A percentile compares a stretch with the other conserved stretches of the same genome.
phyloP scores from a whole-genome alignment of 768 basidiomycete species.

The Tephrocybe sp. region DNA sequence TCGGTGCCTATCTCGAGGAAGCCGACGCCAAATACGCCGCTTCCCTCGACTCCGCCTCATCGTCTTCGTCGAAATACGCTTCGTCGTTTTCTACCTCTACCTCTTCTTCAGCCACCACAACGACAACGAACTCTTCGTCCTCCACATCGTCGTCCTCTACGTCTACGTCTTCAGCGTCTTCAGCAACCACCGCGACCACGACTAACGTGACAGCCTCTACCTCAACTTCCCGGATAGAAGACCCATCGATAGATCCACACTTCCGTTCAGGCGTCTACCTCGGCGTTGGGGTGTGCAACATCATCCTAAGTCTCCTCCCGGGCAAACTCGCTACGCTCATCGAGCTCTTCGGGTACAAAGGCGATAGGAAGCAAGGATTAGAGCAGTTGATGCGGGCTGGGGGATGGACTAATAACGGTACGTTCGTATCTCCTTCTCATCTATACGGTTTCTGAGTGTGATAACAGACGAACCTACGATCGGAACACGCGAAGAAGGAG shows the following conservation, averaged over 20 bases:
- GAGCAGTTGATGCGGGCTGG: slow-evolving; percentile 59
- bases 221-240: slow-evolving; percentile 44
- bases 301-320: slow-evolving; percentile 85
- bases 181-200: neutral
- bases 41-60: too few species aligned
- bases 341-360: slow-evolving; percentile 88
- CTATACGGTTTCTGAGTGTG: too few species aligned
- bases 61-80: too few species aligned
- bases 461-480: slow-evolving; percentile 40
- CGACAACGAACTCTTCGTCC: neutral
- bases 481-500: slow-evolving; percentile 56
- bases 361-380: slow-evolving; percentile 71
- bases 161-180: neutral
- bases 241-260: slow-evolving; percentile 73
- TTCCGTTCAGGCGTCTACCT: slow-evolving; percentile 92
- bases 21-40: slow-evolving; percentile 53
- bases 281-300: slow-evolving; percentile 81
- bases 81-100: slow-evolving; percentile 1
- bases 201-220: too few species aligned
- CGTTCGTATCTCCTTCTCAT: neutral
- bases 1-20: slow-evolving; percentile 73
- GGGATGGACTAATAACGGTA: slow-evolving; percentile 49
- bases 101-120: slow-evolving; percentile 7
- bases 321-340: slow-evolving; percentile 75
- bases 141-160: neutral